Conservation (phyloP, 768 basidiomycete species). For the Trametes punicea region DNA sequence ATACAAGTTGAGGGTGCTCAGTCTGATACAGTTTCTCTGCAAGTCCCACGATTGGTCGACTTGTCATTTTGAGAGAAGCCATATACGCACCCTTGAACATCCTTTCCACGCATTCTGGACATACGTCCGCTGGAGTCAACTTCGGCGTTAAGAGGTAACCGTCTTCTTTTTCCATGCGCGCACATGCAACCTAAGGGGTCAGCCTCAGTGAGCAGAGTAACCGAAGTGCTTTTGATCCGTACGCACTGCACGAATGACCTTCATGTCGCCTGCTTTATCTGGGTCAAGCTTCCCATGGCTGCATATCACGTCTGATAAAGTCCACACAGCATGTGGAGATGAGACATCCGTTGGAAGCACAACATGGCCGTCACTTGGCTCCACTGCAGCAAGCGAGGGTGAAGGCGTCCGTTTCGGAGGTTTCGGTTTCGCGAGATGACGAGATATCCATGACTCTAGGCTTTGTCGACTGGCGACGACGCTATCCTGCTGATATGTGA, state of each 20-base stretch:
- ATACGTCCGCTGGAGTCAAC: conserved; percentile 51
- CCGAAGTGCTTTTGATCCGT: background rate
- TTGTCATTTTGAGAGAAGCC: background rate
- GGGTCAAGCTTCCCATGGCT: conserved; percentile 63
- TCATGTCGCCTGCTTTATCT: conserved; percentile 56
- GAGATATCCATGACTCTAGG: conserved; percentile 59
- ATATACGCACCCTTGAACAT: conserved; percentile 52
- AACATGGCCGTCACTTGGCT: background rate
- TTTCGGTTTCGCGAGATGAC: conserved; percentile 34
- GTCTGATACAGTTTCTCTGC: conserved; percentile 67
- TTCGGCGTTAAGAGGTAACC: conserved; percentile 47
- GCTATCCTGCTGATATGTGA: conserved; percentile 41
- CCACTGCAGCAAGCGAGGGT: background rate
- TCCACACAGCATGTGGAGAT: background rate
- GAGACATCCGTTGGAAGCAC: background rate
- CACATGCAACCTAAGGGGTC: conserved; percentile 40
- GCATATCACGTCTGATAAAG: conserved; percentile 54
- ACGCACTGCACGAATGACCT: conserved; percentile 58
- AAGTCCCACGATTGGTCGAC: background rate
- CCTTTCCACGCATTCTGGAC: conserved; percentile 52
- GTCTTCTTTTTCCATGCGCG: conserved; percentile 38
- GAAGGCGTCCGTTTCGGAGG: conserved; percentile 14
- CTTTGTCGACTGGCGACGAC: conserved; percentile 59
- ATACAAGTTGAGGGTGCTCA: conserved; percentile 61
- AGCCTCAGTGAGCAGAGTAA: background rate